phyloP scores from a whole-genome alignment of 2,329 filamentous ascomycete genomes.

The Xylaria sp. region DNA sequence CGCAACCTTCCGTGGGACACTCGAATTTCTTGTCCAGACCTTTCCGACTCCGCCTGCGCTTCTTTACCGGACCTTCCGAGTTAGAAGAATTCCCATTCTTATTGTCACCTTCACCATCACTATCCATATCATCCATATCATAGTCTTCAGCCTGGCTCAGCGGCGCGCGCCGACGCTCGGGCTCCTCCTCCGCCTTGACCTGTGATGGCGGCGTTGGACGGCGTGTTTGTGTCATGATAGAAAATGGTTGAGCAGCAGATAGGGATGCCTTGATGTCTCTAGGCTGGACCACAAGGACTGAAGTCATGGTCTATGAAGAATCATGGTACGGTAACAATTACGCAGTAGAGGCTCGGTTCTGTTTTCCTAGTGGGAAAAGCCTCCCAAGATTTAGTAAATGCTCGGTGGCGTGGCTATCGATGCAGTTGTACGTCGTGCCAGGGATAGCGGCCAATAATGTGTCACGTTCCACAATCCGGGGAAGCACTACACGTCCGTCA shows the following conservation, averaged over 20 bases:
- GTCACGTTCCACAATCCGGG: conserved; percentile 45
- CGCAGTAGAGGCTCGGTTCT: conserved; percentile 35
- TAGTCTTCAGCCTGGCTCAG: conserved; percentile 54
- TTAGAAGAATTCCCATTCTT: conserved; percentile 63
- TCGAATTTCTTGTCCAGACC: conserved; percentile 84
- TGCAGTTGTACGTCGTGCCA: conserved; percentile 40
- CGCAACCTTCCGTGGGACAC: conserved; percentile 87
- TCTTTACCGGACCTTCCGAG: conserved; percentile 65
- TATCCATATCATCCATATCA: conserved; percentile 52
- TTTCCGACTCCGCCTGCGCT: conserved; percentile 78
- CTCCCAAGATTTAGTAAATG: conserved; percentile 34
- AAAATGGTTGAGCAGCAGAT: conserved; percentile 54
- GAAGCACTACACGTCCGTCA: conserved; percentile 41
- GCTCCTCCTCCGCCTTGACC: conserved; percentile 56
- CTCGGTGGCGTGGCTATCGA: conserved; percentile 40
- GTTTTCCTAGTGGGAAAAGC: conserved; percentile 35
- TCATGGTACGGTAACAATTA: conserved; percentile 41
- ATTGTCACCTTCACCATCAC: conserved; percentile 55
- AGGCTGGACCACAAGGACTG: conserved; percentile 54
- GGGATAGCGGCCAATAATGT: conserved; percentile 40
- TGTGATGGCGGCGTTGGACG: conserved; percentile 55
- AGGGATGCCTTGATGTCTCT: conserved; percentile 54
- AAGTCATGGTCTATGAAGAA: conserved; percentile 55
- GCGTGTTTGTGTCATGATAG: conserved; percentile 57
- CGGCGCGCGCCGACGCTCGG: conserved; percentile 56